Base-by-base conservation (phyloP, 2,329 filamentous ascomycete species). In the Bipolaris sorokiniana region DNA sequence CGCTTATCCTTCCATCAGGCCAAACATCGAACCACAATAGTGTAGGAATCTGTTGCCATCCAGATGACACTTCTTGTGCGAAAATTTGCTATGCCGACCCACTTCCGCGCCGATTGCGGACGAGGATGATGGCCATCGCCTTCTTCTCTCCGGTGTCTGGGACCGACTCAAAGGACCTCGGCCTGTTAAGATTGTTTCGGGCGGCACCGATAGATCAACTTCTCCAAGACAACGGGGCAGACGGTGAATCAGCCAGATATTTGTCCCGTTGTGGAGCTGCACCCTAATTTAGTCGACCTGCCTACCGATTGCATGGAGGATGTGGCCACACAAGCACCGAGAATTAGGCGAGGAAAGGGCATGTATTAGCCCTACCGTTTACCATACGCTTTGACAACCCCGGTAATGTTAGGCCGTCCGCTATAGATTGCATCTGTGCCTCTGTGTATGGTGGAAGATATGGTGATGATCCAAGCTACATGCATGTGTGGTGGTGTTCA, bases 31-130 rank as follows among this genome's bases (percentile, higher is more conserved):
- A 31, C 28, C 28, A 13, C 28, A 31, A 31, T 13, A 31, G 28
- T 31, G 28, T 16, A 38, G 10, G 20, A 26, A 6, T 22, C 46
- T 26, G 20, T 22, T 7, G 18, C 45, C 46, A 18, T 60, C 41
- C 47, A 53, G 34, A 46, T 28, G 40, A 50, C 38, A 16, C 36
- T 26, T 28, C 22, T 46, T 41, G 45, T 26, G 41, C 28, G 54
- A 64, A 64, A 63, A 58, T 64, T 60, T 62, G 54, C 60, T 18
- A 34, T 34, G 54, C 54, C 54, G 57, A 57, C 54, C 54, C 54
- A 53, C 54, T 23, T 40, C 41, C n/a, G 40, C 22, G 20, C 48
- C 48, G 54, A 56, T 52, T 11, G 42, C 49, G 49, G 49, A 28
- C 20, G 20, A 45, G 15, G 26, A 40, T 18, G 18, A 52, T 42